Evolutionary conservation across 164 flowering plant genomes (phyloP), one percentile per base, ranked within the genome.

Genomic region (Platanus orientalis): DNA sequence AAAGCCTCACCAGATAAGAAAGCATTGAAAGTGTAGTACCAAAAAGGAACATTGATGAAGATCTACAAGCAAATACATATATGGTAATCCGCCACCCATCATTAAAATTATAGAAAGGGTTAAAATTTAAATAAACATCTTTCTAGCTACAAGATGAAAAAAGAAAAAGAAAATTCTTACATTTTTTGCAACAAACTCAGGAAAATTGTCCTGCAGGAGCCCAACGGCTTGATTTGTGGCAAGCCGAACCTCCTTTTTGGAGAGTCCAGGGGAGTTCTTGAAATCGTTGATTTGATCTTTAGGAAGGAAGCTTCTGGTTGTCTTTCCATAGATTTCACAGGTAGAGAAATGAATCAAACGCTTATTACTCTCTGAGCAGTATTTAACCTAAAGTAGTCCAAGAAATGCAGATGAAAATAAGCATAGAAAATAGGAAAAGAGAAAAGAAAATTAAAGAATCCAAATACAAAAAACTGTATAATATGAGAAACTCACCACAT

Each of bases 41-140:
- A 85, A 11, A 84, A 72, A 0, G 96, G 95, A 25, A 79, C 93
- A 56, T 92, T 86, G 54, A 92, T 71, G 23, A 84, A 19, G 16
- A 90, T 75, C 96, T 90, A 79, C 78, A 79, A 32, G 6, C 36
- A 32, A 32, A 32, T 4, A 32, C 4, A 32, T 73, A 74, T 73
- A 65, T 87, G 85, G 36, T 4, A 32, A 32, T 32, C n/a, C n/a
- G n/a, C 6, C 36, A 4, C 36, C 36, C 9, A 4, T 32, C 36
- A 32, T 32, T 9, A 32, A 32, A 32, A 32, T 32, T n/a, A n/a
- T n/a, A n/a, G n/a, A n/a, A n/a, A n/a, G n/a, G n/a, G n/a, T n/a
- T 9, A 4, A 32, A 32, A 9, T 32, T 32, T 32, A 9, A 9
- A 9, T 32, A n/a, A n/a, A n/a, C n/a, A n/a, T 32, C 36, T 32